phyloP scores from a whole-genome alignment of 148 eudicot species.

The Rhododendron simsii region DNA sequence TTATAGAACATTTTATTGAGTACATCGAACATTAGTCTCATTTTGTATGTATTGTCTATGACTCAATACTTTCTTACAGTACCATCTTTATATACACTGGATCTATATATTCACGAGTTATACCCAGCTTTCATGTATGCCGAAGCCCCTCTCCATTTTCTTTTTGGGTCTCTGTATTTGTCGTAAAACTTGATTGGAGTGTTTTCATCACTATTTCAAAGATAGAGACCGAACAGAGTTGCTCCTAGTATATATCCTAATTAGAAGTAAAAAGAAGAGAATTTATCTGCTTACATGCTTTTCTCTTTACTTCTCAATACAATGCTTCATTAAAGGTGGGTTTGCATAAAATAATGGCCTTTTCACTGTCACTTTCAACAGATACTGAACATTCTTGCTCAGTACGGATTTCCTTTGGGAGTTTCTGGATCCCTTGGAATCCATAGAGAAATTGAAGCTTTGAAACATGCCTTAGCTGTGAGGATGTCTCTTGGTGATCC shows the following conservation, averaged over 20 bases:
- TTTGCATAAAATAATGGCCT: not conserved
- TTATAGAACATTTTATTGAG: not conserved
- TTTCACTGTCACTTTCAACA: slow-evolving; percentile 6
- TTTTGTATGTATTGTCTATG: not conserved
- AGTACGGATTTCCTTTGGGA: slow-evolving; percentile 20
- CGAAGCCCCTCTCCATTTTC: not conserved
- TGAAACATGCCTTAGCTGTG: slow-evolving; percentile 39
- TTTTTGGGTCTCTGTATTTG: not conserved
- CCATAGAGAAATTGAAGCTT: slow-evolving; percentile 41
- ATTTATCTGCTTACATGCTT: not conserved
- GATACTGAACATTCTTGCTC: slow-evolving; percentile 41
- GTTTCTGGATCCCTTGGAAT: slow-evolving; percentile 21
- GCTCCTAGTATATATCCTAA: not conserved
- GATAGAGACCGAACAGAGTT: not conserved
- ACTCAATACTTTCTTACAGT: not conserved
- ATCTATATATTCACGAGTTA: not conserved
- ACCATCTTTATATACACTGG: not conserved
- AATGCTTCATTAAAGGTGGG: not conserved
- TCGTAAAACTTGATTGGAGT: not conserved
- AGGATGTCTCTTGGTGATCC: slow-evolving; percentile 47
- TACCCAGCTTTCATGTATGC: not conserved
- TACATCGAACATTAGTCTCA: not conserved
- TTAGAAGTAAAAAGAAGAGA: not conserved
- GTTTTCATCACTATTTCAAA: not conserved
- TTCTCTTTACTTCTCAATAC: not conserved